Percentiles rank a stretch among this genome's conserved stretches.
These are phyloP conservation scores for Solanum tarapatanum DNA, from an alignment of 257 asterid genomes.

Conservation along the genomic window DNA sequence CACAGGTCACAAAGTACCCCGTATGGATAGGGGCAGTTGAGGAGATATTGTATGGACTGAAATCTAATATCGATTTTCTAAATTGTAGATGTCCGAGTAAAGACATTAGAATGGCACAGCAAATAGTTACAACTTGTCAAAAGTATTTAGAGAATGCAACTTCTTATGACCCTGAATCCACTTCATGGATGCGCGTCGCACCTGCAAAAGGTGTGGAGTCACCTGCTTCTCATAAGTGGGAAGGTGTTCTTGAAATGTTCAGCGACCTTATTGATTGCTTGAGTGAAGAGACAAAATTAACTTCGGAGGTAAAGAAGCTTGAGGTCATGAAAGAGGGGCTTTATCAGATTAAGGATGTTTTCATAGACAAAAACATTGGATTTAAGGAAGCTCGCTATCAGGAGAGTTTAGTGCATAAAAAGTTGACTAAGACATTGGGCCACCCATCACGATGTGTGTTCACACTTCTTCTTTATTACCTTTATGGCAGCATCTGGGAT, in stretches of 20 bases:
- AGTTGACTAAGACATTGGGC: conserved; percentile 52
- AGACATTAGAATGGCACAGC: conserved; percentile 44
- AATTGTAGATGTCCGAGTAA: conserved; percentile 14
- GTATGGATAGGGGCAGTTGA: conserved; percentile 55
- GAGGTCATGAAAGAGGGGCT: conserved; percentile 82
- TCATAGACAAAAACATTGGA: conserved; percentile 63
- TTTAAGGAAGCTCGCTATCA: conserved; percentile 58
- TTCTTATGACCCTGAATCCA: conserved; percentile 49
- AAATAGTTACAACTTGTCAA: conserved; percentile 44
- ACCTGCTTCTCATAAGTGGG: background rate
- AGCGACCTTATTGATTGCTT: conserved; percentile 46
- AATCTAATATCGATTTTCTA: conserved; percentile 38
- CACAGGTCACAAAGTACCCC: conserved; percentile 66
- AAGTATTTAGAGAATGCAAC: conserved; percentile 38
- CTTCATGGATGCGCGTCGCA: conserved; percentile 83
- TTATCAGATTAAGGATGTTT: conserved; percentile 57
- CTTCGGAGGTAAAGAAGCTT: conserved; percentile 37
- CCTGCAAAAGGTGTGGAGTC: conserved; percentile 28
- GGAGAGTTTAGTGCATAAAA: conserved; percentile 67
- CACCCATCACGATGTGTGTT: conserved; percentile 70
- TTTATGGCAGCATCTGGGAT: conserved; percentile 45
- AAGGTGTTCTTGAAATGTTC: conserved; percentile 1
- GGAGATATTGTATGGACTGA: conserved; percentile 43
- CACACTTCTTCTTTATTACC: conserved; percentile 60
- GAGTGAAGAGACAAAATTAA: conserved; percentile 21